Conservation (phyloP, 1,284 basidiomycete species). For the Phenoliferia sp. region DNA sequence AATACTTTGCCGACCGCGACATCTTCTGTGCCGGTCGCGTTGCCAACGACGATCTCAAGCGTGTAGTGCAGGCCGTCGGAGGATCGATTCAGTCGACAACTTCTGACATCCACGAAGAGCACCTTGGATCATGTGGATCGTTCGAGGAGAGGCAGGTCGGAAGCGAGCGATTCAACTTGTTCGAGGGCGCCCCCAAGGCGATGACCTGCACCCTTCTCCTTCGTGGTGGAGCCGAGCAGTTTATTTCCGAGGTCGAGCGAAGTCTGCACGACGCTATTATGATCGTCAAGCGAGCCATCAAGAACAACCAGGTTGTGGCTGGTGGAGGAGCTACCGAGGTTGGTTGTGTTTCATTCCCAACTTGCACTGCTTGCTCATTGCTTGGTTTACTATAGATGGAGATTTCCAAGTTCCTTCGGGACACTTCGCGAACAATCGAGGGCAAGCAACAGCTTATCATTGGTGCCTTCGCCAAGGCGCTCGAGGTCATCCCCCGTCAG, state of each 20-base stretch:
- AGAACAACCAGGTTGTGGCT: slow-evolving; percentile 92
- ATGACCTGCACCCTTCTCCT: slow-evolving; percentile 96
- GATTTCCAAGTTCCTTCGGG: slow-evolving; percentile 84
- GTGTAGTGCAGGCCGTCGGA: slow-evolving; percentile 93
- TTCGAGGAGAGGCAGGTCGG: slow-evolving; percentile 97
- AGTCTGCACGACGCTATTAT: slow-evolving; percentile 98
- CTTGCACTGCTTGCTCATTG: neutral
- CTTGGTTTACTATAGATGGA: slow-evolving; percentile 68
- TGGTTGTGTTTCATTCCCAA: slow-evolving; percentile 26
- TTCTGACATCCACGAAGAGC: slow-evolving; percentile 81
- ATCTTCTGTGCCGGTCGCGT: slow-evolving; percentile 99
- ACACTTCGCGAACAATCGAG: slow-evolving; percentile 84
- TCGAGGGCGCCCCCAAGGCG: slow-evolving; percentile 83
- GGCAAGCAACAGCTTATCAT: slow-evolving; percentile 95
- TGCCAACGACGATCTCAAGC: slow-evolving; percentile 79
- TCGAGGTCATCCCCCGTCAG: slow-evolving; percentile 96
- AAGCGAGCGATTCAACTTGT: slow-evolving; percentile 94
- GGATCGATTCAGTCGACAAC: slow-evolving; percentile 93
- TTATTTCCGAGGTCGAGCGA: slow-evolving; percentile 96
- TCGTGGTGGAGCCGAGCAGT: slow-evolving; percentile 95
- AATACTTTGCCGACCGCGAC: slow-evolving; percentile 98
- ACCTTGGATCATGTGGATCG: slow-evolving; percentile 83
- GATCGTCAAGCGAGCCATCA: slow-evolving; percentile 96
- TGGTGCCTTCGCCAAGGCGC: slow-evolving; percentile 90
- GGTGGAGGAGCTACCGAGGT: slow-evolving; percentile 97